Base-by-base conservation (phyloP, 73 alveolate genomes). In the Uronychia binucleata region DNA sequence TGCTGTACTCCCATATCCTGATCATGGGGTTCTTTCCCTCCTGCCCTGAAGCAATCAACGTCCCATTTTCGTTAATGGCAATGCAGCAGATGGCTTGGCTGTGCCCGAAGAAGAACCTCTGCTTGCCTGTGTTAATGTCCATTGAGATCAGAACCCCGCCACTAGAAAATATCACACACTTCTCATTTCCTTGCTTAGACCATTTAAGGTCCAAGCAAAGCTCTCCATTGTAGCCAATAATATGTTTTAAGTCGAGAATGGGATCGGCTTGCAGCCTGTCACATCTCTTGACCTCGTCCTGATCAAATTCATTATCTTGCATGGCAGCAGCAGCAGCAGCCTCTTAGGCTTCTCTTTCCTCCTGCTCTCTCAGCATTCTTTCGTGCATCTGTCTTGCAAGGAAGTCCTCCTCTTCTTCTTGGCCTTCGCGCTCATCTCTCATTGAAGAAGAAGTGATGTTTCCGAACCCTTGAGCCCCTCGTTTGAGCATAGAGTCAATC, bases 81-180 rank as follows among this genome's bases (percentile, higher is more conserved):
- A 94, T 83, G 87, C 96, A 89, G 35, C 94, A 88, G 28, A 94
- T 89, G 26, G 94, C 91, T 26, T 85, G 86, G 29, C 93, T 46
- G 78, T 94, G 98, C 1, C 98, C 98, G 74, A 89, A 83, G 83
- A 86, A 94, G 91, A 94, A 94, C 57, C 93, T 94, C 84, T 94
- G 85, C 29, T 85, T 89, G 30, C 89, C 77, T 57, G 86, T 87
- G n/a, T 84, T 88, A 25, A 92, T 85, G 57, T 94, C 92, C 86
- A 87, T 89, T 30, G 92, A 82, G 34, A 94, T 87, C n/a, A 94
- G 75, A 8, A 94, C 74, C 28, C 94, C 90, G 46, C 98, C 98
- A 25, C 96, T 86, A 13, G 98, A 87, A 80, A 88, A 94, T 14
- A 91, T 89, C 31, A 94, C 89, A 26, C 80, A 78, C 30, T 90